phyloP scores from a whole-genome alignment of 2,329 filamentous ascomycete genomes.

The Tolypocladium tropicale region DNA sequence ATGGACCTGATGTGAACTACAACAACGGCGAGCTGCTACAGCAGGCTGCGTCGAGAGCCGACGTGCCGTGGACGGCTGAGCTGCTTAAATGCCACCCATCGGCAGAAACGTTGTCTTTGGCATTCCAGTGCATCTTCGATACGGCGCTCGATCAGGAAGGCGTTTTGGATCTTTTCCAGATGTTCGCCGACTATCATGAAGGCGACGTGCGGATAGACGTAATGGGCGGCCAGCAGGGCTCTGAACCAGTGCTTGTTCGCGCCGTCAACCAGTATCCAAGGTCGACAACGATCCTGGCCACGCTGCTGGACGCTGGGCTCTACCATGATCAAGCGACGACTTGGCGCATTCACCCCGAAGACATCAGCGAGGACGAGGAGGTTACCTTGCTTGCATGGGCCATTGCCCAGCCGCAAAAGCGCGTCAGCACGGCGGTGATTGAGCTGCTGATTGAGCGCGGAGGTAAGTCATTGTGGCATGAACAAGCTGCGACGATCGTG shows the following conservation, averaged over 20 bases:
- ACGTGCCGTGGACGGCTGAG: slow-evolving; percentile 35
- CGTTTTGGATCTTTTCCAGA: slow-evolving; percentile 36
- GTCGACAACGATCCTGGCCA: slow-evolving; percentile 39
- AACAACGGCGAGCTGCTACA: slow-evolving; percentile 43
- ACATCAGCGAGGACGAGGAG: slow-evolving; percentile 39
- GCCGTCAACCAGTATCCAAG: slow-evolving; percentile 45
- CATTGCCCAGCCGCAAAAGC: slow-evolving; percentile 52
- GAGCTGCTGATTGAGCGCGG: slow-evolving; percentile 40
- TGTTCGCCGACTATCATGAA: slow-evolving; percentile 40
- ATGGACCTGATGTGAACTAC: slow-evolving; percentile 37
- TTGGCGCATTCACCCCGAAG: slow-evolving; percentile 31
- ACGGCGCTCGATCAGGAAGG: slow-evolving; percentile 38
- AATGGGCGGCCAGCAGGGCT: slow-evolving; percentile 30
- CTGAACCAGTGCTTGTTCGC: slow-evolving; percentile 38
- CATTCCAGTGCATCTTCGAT: slow-evolving; percentile 47
- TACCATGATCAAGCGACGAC: slow-evolving; percentile 45
- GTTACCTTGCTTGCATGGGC: slow-evolving; percentile 51
- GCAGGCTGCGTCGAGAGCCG: slow-evolving; percentile 40
- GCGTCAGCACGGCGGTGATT: slow-evolving; percentile 48
- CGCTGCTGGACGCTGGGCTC: slow-evolving; percentile 45
- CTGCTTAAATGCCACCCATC: slow-evolving; percentile 41
- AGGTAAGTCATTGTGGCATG: slow-evolving; percentile 15
- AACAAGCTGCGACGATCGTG: slow-evolving; percentile 1
- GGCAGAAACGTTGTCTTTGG: slow-evolving; percentile 37
- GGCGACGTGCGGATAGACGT: slow-evolving; percentile 40